Evolutionary conservation across 2,329 filamentous ascomycete species (phyloP).

Genomic region (Aspergillus pseudoviridinutans): DNA sequence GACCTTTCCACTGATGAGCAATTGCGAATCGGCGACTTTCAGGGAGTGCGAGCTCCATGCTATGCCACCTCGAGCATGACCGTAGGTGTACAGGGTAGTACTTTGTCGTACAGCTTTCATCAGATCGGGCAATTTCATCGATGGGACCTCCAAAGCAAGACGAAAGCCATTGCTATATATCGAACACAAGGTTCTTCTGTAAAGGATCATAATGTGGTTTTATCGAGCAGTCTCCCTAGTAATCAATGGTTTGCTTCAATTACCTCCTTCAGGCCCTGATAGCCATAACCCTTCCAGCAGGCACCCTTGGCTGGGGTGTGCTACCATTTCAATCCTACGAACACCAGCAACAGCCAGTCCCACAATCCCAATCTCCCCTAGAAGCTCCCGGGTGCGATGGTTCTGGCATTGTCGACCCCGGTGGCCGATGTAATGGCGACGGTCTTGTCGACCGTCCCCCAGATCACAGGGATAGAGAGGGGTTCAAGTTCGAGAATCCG

Average conservation of each 20-base stretch:
- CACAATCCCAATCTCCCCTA: slow-evolving; percentile 8
- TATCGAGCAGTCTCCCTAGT: not conserved
- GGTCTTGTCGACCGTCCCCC: slow-evolving; percentile 21
- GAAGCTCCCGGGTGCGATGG: slow-evolving; percentile 22
- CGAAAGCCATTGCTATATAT: not conserved
- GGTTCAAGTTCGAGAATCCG: slow-evolving; percentile 31
- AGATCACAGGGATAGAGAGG: slow-evolving; percentile 17
- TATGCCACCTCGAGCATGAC: not conserved
- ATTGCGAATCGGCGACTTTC: not conserved
- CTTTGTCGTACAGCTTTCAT: not conserved
- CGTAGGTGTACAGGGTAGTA: not conserved
- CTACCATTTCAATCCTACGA: not conserved
- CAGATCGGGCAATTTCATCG: not conserved
- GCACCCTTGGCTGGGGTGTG: slow-evolving; percentile 6
- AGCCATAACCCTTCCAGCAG: slow-evolving; percentile 8
- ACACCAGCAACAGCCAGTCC: not conserved
- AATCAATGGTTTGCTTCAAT: slow-evolving; percentile 10
- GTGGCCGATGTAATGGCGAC: slow-evolving; percentile 24
- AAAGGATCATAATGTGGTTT: not conserved
- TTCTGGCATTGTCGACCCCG: slow-evolving; percentile 24
- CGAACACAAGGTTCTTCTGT: not conserved
- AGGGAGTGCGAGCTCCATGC: not conserved
- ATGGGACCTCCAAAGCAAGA: not conserved
- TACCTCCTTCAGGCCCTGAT: slow-evolving; percentile 12
- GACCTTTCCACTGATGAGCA: not conserved